phyloP scores from a whole-genome alignment of 805 yeast species.

The Kodamaea neixiangensis region DNA sequence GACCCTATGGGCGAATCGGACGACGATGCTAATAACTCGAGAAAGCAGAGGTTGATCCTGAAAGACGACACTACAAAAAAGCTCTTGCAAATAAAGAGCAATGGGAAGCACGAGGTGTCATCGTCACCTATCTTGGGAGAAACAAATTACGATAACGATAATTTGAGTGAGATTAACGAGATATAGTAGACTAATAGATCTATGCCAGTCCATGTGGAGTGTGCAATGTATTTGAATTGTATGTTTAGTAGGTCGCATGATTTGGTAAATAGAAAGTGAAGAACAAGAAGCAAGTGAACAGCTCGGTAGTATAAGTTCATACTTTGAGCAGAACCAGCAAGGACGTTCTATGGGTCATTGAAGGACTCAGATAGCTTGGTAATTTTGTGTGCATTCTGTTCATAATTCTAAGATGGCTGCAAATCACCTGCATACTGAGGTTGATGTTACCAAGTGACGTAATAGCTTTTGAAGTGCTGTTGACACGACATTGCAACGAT shows the following conservation, averaged over 20 bases:
- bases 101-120: constrained; percentile 23
- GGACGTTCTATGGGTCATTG: too few relatives aligned
- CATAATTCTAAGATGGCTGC: not conserved
- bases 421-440: not conserved
- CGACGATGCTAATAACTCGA: constrained; percentile 20
- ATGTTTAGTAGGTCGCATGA: too few relatives aligned
- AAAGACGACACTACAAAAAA: constrained; percentile 24
- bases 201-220: not conserved
- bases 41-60: constrained; percentile 29
- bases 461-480: too few relatives aligned
- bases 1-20: constrained; percentile 5
- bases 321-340: too few relatives aligned
- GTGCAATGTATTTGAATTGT: not conserved
- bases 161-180: constrained; percentile 11
- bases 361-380: too few relatives aligned
- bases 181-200: constrained; percentile 8
- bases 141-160: constrained; percentile 7
- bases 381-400: not conserved
- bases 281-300: too few relatives aligned
- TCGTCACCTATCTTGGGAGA: constrained; percentile 20
- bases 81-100: constrained; percentile 25
- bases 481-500: too few relatives aligned
- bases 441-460: too few relatives aligned
- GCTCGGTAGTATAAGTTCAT: too few relatives aligned
- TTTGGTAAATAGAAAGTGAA: too few relatives aligned